Base-by-base conservation (phyloP, 306 rosid genomes). In the Ammopiptanthus mongolicus region DNA sequence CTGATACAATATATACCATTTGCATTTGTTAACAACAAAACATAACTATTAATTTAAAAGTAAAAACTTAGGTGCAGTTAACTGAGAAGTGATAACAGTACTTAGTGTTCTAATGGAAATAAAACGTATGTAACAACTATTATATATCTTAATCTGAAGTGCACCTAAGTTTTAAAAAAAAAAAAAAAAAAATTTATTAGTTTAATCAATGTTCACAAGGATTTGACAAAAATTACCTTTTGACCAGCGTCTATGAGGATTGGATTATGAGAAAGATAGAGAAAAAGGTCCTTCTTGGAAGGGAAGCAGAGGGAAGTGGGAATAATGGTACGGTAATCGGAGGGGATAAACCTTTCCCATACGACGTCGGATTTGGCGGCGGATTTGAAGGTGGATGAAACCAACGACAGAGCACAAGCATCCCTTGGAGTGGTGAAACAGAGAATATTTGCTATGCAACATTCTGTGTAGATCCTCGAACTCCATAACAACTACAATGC, bases 291-390 rank as follows among this genome's bases (percentile, higher is more conserved):
- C 47, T 88, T 91, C 79, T 89, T 92, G 42, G 96, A 83, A 18
- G 84, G 8, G 70, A 31, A 18, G 18, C 72, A 57, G 0, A 17
- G 1, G 8, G 72, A 39, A 8, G 83, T n/a, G 73, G 56, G 88
- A 78, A 84, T 28, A 21, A 84, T 36, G 12, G 68, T n/a, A 15
- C 1, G 72, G 53, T 53, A 83, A 4, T 85, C 87, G 10, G 79
- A 77, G 0, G 92, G 91, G n/a, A 92, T 78, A 48, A 92, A 90
- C 22, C 78, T 50, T 2, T 84, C 89, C 97, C 97, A 92, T 0
- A 92, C 85, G 69, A 82, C 76, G 79, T 90, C 89, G 66, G 96
- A 79, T 3, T 85, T 81, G 4, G 93, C 85, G 5, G 87, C 93
- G 7, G 88, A 85, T 65, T 88, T 34, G 86, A 90, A 90, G 1